Evolutionary conservation across 495 filamentous ascomycete species (phyloP).

Genomic region (Achaetomiella virescens): DNA sequence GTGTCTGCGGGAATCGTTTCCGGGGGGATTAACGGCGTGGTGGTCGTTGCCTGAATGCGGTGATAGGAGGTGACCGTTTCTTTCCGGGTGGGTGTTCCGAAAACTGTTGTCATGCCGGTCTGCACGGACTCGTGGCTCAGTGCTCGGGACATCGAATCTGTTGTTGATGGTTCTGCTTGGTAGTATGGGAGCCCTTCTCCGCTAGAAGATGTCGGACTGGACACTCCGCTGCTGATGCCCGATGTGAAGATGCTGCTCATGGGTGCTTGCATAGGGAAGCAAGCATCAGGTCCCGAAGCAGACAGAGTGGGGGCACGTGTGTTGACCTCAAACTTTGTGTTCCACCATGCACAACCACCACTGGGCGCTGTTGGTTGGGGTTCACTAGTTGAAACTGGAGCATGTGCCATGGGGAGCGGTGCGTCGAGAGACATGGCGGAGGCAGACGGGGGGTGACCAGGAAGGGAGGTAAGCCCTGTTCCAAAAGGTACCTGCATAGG

Average conservation of each 20-base stretch:
- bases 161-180: constrained; percentile 6
- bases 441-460: not conserved
- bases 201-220: constrained; percentile 16
- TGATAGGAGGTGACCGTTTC: constrained; percentile 9
- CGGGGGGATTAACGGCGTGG: not conserved
- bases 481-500: constrained; percentile 12
- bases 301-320: constrained; percentile 14
- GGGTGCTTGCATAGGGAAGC: constrained; percentile 10
- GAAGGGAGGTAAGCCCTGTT: constrained; percentile 1
- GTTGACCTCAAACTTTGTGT: constrained; percentile 8
- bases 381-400: constrained; percentile 10
- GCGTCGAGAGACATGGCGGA: constrained; percentile 27
- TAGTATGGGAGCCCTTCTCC: constrained; percentile 16
- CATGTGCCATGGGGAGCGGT: constrained; percentile 2
- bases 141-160: constrained; percentile 17
- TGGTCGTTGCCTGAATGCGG: constrained; percentile 8
- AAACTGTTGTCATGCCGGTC: constrained; percentile 8
- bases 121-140: constrained; percentile 26
- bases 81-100: constrained; percentile 12
- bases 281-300: constrained; percentile 1
- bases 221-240: not conserved
- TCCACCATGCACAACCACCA: constrained; percentile 22
- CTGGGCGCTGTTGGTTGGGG: constrained; percentile 4
- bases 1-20: not conserved
- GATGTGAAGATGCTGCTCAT: not conserved